These are phyloP conservation scores for Bruguiera hainesii DNA, from an alignment of 441 rosid species.

Conservation along the genomic window DNA sequence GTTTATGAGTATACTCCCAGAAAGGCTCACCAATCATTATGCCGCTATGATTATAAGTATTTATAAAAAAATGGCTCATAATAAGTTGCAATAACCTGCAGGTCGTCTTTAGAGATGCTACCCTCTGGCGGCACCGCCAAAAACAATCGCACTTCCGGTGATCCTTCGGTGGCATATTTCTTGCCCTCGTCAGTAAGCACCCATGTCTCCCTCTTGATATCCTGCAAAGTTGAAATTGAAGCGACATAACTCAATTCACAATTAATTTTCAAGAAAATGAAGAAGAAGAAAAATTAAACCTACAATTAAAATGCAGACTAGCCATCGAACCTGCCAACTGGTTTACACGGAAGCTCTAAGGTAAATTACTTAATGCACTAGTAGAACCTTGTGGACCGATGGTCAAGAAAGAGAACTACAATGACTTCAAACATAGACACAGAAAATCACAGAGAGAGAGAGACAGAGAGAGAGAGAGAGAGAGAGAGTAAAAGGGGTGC, in stretches of 20 bases:
- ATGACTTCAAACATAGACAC: too few species aligned
- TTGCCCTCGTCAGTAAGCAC: constrained; percentile 83
- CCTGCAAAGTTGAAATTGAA: constrained; percentile 31
- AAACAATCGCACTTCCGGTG: constrained; percentile 80
- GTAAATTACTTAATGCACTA: neutral
- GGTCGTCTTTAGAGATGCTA: constrained; percentile 63
- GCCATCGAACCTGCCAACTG: neutral
- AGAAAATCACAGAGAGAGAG: too few species aligned
- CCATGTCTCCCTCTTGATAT: constrained; percentile 63
- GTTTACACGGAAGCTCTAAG: neutral
- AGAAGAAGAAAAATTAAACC: neutral
- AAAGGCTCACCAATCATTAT: too few species aligned
- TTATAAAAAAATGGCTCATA: neutral
- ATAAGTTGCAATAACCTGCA: constrained; percentile 45
- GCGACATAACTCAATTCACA: neutral
- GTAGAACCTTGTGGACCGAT: neutral
- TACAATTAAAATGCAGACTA: too few species aligned
- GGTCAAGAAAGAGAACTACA: too few species aligned
- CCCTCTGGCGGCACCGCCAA: constrained; percentile 73
- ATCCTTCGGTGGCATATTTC: constrained; percentile 64
- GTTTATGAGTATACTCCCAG: neutral
- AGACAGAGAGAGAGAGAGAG: neutral
- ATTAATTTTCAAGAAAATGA: too few species aligned
- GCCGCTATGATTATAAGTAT: too few species aligned
- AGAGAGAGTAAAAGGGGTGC: constrained; percentile 19